Evolutionary conservation across 371 early-diverging fungal species (phyloP), one percentile per base, ranked within the genome.

Genomic region (Dentiscutata heterogama): DNA sequence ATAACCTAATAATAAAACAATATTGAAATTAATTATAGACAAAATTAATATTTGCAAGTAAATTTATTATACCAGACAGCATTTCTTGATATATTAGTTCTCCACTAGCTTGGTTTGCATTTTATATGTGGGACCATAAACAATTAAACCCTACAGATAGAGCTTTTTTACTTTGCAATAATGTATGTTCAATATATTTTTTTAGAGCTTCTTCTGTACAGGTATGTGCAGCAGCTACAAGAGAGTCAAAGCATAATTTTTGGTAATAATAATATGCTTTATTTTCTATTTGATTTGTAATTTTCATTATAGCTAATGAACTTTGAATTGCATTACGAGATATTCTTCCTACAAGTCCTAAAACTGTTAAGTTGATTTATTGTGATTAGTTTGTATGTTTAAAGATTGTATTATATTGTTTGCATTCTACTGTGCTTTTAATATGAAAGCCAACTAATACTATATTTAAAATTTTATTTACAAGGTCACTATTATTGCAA

Each of bases 21-120:
- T 72, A 51, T 51, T 25, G 2, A 72, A 46, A 70, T 70, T 10
- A 14, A 35, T 70, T 70, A 16, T 42, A 18, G 6, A 35, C 14
- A 0, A 35, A 46, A 46, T 70, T 42, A 42, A 70, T 50, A 35
- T 50, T 35, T 46, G 20, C 20, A 42, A 1, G 39, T n/a, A 3
- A n/a, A 46, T n/a, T 70, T 39, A 39, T n/a, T 18, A 35, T 46
- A 35, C 72, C 72, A 18, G 13, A 11, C 20, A 51, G 72, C 14
- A 25, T 25, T 29, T 51, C 50, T 54, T 53, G 54, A 22, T 51
- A 72, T 27, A 72, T 72, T 4, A 72, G 51, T 72, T 72, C 54
- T 2, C 51, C 25, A 72, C 51, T 72, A 27, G 72, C 54, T 72
- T 72, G 54, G 18, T 72, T 72, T 6, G 72, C 72, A 72, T 72